These are phyloP conservation scores for Pestalotiopsis sp. DNA, from an alignment of 2,329 filamentous ascomycete species.

Conservation along the genomic window DNA sequence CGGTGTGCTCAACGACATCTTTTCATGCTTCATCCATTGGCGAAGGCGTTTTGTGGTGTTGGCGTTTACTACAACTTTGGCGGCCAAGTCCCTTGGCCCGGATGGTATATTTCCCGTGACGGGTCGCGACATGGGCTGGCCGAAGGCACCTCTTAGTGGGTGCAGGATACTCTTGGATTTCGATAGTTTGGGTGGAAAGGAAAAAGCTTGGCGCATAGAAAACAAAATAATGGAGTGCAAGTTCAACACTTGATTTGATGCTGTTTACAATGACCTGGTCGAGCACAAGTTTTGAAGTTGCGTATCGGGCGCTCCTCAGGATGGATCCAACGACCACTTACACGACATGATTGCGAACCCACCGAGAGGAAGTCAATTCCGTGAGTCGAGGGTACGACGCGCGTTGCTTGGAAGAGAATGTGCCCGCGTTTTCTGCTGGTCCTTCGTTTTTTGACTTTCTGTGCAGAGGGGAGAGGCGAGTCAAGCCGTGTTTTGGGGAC, in stretches of 20 bases:
- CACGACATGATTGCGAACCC: not conserved
- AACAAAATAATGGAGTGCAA: conserved; percentile 2
- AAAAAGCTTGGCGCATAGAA: not conserved
- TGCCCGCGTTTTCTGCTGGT: not conserved
- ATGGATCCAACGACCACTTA: not conserved
- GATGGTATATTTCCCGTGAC: not conserved
- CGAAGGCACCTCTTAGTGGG: not conserved
- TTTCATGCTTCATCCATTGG: conserved; percentile 1
- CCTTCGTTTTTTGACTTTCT: not conserved
- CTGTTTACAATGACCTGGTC: not conserved
- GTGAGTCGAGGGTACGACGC: no score
- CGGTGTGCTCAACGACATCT: conserved; percentile 17
- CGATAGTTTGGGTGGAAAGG: not conserved
- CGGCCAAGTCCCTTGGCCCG: not conserved
- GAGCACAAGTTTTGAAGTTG: not conserved
- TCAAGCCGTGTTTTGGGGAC: not conserved
- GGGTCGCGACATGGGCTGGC: not conserved
- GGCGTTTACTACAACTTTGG: not conserved
- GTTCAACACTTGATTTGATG: conserved; percentile 12
- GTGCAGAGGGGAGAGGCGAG: not conserved
- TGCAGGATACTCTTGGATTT: not conserved
- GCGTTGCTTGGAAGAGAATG: no score
- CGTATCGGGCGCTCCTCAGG: not conserved
- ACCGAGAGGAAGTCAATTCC: not conserved
- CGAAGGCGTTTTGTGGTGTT: conserved; percentile 13